Percentiles rank a stretch among this genome's conserved stretches.
Evolutionary conservation across 225 moss, liverwort and hornwort species (phyloP).

Genomic region (Polytrichum formosum): DNA sequence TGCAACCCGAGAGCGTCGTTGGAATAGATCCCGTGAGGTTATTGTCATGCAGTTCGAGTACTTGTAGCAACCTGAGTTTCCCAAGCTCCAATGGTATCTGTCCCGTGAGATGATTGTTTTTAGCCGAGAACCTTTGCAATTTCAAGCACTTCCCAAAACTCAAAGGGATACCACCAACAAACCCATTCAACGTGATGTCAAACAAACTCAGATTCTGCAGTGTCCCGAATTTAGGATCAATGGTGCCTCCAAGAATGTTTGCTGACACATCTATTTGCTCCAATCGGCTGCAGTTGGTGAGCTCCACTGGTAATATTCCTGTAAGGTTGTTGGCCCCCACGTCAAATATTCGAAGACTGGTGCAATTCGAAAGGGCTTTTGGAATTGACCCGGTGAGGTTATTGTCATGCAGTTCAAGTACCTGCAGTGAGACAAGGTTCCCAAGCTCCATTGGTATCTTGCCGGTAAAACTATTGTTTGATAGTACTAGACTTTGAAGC

Average conservation of each 20-base stretch:
- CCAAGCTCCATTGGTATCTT: slow-evolving; percentile 22
- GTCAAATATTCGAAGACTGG: slow-evolving; percentile 20
- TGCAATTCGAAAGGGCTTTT: slow-evolving; percentile 22
- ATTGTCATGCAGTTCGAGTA: slow-evolving; percentile 28
- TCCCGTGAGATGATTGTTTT: slow-evolving; percentile 31
- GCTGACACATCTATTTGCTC: slow-evolving; percentile 17
- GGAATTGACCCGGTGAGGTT: slow-evolving; percentile 24
- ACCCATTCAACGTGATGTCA: slow-evolving; percentile 16
- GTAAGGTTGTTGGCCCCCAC: slow-evolving; percentile 29
- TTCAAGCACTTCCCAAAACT: slow-evolving; percentile 25
- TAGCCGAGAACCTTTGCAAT: slow-evolving; percentile 21
- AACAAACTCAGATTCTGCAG: slow-evolving; percentile 28
- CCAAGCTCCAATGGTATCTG: slow-evolving; percentile 16
- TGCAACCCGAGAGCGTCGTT: slow-evolving; percentile 13
- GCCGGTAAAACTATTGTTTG: slow-evolving; percentile 20
- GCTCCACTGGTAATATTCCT: slow-evolving; percentile 15
- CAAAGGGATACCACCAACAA: slow-evolving; percentile 26
- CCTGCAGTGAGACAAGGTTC: slow-evolving; percentile 11
- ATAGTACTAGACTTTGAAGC: slow-evolving; percentile 7
- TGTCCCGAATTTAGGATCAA: slow-evolving; percentile 13
- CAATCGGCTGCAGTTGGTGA: slow-evolving; percentile 17
- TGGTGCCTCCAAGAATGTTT: slow-evolving; percentile 18
- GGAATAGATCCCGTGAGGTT: slow-evolving; percentile 26
- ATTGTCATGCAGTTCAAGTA: slow-evolving; percentile 25
- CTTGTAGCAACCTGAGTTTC: slow-evolving; percentile 16